Base-by-base conservation (phyloP, 345 rosid genomes). In the Kandelia obovata region DNA sequence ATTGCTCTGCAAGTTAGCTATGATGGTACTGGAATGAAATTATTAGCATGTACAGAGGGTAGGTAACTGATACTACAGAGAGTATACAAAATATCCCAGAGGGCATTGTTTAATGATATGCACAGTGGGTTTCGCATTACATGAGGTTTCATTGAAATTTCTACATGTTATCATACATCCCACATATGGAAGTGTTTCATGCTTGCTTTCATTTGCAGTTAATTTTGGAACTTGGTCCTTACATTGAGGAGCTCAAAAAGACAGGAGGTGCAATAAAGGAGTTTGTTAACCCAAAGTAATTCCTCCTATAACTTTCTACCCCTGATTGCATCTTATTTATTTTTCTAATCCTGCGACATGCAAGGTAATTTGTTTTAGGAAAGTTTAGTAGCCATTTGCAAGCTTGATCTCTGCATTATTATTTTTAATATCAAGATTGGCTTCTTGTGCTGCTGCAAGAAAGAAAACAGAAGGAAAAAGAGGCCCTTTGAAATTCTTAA, bases 281-380 rank as follows among this genome's bases (percentile, higher is more conserved):
- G 86, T 95, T 92, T 85, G 92, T 95, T 67, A 95, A 92, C 76
- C 99, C 99, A 65, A 95, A 95, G 99, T 92, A 92, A 83, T 39
- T 75, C 47, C 57, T 60, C 71, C 67, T 73, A 7, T 53, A 73
- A 37, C 52, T 39, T 70, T 56, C 58, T 70, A 47, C 55, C 53
- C 59, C 58, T 16, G 53, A 58, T 62, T 23, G 32, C 19, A 43
- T 43, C 49, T 43, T 43, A 43, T 43, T 13, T 43, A 13, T 43
- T 43, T 43, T 43, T 43, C 49, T 43, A 43, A 11, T 43, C 49
- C 17, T 13, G 3, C 2, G 49, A 2, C 49, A 43, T 15, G 19
- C 19, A 43, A 43, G 19, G 49, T 15, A 11, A 43, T 43, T 43
- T 13, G 49, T 15, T 43, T 15, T 2, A 43, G 49, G 49, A 43